Percentiles rank a stretch among this genome's conserved stretches.
These are phyloP conservation scores for Mycena olivaceomarginata DNA, from an alignment of 768 basidiomycete genomes.

Conservation along the genomic window DNA sequence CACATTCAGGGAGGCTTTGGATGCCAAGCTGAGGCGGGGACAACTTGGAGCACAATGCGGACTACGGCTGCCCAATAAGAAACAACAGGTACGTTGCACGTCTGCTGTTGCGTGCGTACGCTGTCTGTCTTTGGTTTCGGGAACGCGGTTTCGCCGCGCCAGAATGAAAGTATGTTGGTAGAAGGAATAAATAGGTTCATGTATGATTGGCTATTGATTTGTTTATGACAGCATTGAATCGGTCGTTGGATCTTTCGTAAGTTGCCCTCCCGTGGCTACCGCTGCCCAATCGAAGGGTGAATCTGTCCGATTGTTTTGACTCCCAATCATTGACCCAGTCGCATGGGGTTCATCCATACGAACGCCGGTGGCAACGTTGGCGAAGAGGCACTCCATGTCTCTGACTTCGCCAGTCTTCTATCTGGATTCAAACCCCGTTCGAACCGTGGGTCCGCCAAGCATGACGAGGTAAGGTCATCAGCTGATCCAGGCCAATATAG, in stretches of 20 bases:
- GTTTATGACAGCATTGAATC: slow-evolving; percentile 28
- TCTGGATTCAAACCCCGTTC: background rate
- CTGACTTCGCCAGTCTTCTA: background rate
- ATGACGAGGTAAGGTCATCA: slow-evolving; percentile 7
- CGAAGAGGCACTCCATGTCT: background rate
- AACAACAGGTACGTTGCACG: too few relatives aligned
- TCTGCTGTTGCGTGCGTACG: too few relatives aligned
- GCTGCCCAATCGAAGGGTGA: background rate
- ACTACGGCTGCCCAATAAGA: too few relatives aligned
- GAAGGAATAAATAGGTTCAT: background rate
- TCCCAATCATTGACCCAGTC: slow-evolving; percentile 11
- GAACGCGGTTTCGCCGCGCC: too few relatives aligned
- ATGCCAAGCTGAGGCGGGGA: too few relatives aligned
- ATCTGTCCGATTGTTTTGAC: slow-evolving; percentile 18
- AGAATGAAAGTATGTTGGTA: background rate
- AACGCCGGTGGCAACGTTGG: slow-evolving; percentile 4
- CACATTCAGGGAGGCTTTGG: too few relatives aligned
- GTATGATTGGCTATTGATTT: slow-evolving; percentile 10
- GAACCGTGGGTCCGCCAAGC: slow-evolving; percentile 38
- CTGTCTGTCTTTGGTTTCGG: too few relatives aligned
- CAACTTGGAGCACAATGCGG: too few relatives aligned
- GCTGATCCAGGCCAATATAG: background rate
- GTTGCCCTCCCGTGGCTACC: slow-evolving; percentile 20
- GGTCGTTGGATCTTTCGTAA: background rate
- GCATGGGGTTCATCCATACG: slow-evolving; percentile 12